Evolutionary conservation across 2,329 filamentous ascomycete genomes (phyloP), one percentile per base, ranked within the genome.

Genomic region (Xylariaceae sp.): DNA sequence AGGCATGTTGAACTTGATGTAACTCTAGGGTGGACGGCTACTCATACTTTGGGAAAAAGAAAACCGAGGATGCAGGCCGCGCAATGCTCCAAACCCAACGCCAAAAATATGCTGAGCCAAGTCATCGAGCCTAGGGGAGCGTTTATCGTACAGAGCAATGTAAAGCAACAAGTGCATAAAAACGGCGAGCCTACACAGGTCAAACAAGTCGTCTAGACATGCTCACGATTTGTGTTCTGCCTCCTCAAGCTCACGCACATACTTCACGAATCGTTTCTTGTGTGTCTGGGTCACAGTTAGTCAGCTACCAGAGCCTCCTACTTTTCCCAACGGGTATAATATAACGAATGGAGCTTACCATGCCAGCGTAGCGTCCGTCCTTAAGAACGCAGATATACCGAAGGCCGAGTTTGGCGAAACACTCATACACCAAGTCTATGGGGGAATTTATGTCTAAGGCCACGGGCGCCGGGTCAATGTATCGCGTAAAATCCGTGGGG

Each of bases 191-290:
- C 19, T 19, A 19, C 19, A 19, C 19, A 19, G 19, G 19, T 19
- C 26, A n/a, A n/a, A 50, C 54, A 49, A 54, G 8, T 8, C 45
- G 27, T 12, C 29, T 48, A 26, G 19, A 19, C 19, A 19, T 19
- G 19, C 19, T 61, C 51, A 67, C 47, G 42, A 50, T 19, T 51
- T 51, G 50, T 67, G 64, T 37, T 72, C 63, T 49, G 75, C 68
- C 62, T 86, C 79, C 67, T 94, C 88, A 45, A 91, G 74, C 67
- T 95, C 87, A 62, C 91, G 89, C 72, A 95, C 87, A 68, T 95
- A 96, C 71, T 89, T 91, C 56, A 96, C 92, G 74, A 99, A 97
- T 3, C 85, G 86, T 76, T 99, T 99, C 76, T 97, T 97, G 72
- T 99, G 94, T 49, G 87, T 82, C 86, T 89, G 53, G 43, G n/a